Evolutionary conservation across 495 filamentous ascomycete genomes (phyloP).

Genomic region (Bacidia rubella): DNA sequence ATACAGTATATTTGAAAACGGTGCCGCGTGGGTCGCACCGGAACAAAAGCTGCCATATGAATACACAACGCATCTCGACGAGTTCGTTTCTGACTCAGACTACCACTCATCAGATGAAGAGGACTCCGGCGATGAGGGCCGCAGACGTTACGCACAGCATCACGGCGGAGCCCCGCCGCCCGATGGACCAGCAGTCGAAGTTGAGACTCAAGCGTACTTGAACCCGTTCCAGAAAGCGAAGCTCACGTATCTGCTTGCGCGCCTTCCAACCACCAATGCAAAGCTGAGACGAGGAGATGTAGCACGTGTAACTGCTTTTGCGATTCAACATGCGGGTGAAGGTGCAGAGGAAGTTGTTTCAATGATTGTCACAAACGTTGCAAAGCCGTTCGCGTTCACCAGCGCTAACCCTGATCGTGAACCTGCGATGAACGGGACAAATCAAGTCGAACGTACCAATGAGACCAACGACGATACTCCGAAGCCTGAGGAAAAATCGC

Average conservation of each 20-base stretch:
- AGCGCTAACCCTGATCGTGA: constrained; percentile 42
- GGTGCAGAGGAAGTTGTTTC: constrained; percentile 81
- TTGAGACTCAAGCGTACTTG: constrained; percentile 59
- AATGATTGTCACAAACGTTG: constrained; percentile 70
- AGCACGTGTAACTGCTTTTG: constrained; percentile 75
- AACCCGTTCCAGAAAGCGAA: constrained; percentile 76
- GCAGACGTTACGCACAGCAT: constrained; percentile 34
- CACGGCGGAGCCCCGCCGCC: constrained; percentile 35
- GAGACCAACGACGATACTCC: not conserved
- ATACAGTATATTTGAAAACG: constrained; percentile 51
- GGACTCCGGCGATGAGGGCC: constrained; percentile 63
- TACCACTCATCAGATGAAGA: constrained; percentile 85
- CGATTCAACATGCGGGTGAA: constrained; percentile 68
- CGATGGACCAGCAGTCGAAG: constrained; percentile 27
- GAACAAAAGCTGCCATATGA: constrained; percentile 56
- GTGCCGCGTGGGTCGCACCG: constrained; percentile 57
- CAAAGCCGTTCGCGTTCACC: constrained; percentile 51
- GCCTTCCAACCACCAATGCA: constrained; percentile 63
- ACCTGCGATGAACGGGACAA: not conserved
- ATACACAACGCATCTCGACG: constrained; percentile 55
- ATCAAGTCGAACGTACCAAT: not conserved
- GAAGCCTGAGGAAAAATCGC: constrained; percentile 1
- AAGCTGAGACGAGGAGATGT: constrained; percentile 76
- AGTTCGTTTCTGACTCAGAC: constrained; percentile 70
- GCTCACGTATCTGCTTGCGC: constrained; percentile 62